These are phyloP conservation scores for Colletotrichum sp. DNA, from an alignment of 2,329 filamentous ascomycete genomes.

Conservation along the genomic window DNA sequence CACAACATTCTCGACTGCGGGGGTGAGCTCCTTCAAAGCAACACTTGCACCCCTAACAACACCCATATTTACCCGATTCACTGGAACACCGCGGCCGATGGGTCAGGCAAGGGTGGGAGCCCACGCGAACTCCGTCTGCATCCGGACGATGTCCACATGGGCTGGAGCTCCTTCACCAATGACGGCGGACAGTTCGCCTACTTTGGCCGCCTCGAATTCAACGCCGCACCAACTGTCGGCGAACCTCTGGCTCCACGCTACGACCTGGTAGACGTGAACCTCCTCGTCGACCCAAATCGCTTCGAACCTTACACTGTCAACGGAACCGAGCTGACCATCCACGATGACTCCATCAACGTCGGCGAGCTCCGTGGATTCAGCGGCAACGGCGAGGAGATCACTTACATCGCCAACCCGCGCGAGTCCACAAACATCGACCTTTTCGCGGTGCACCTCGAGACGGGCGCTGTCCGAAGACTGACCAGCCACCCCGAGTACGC, in stretches of 20 bases:
- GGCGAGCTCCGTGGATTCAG: conserved; percentile 51
- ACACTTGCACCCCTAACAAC: conserved; percentile 38
- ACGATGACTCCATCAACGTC: conserved; percentile 35
- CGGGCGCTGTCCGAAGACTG: conserved; percentile 43
- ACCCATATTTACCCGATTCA: conserved; percentile 45
- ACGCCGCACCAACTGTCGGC: conserved; percentile 34
- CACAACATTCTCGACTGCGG: conserved; percentile 42
- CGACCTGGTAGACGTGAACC: conserved; percentile 42
- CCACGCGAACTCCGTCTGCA: conserved; percentile 49
- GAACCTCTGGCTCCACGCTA: conserved; percentile 35
- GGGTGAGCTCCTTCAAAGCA: conserved; percentile 32
- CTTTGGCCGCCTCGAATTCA: conserved; percentile 45
- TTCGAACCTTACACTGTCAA: conserved; percentile 24
- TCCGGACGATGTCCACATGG: conserved; percentile 47
- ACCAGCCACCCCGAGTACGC: conserved; percentile 48
- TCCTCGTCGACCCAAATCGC: conserved; percentile 31
- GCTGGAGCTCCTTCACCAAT: conserved; percentile 41
- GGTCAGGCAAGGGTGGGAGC: conserved; percentile 31
- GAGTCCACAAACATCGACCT: conserved; percentile 52
- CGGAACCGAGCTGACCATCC: conserved; percentile 32
- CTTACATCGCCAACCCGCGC: conserved; percentile 41
- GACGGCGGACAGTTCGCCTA: conserved; percentile 31
- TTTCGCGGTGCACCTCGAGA: conserved; percentile 43
- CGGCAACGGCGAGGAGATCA: conserved; percentile 43
- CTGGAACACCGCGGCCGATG: conserved; percentile 37